Evolutionary conservation across 2,329 filamentous ascomycete species (phyloP), one percentile per base, ranked within the genome.

Genomic region (Monosporascus ibericus): DNA sequence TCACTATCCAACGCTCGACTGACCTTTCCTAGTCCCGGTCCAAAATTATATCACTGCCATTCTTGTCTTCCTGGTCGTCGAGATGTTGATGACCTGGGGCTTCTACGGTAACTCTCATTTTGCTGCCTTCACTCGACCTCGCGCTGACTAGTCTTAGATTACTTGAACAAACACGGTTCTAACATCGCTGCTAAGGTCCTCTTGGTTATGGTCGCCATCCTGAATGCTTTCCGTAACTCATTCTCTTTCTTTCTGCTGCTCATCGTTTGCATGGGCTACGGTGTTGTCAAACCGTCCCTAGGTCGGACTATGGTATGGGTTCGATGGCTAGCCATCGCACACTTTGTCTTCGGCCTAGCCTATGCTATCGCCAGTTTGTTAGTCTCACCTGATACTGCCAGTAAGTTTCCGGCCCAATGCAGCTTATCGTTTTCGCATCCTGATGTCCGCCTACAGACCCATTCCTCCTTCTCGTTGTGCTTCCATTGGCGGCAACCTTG

Each of bases 1-100:
- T 9, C 27, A 15, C 39, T 30, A 42, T 37, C 17, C 25, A 34
- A 14, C 52, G 9, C 27, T 46, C 52, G 50, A 60, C 70, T 79
- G 61, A 76, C 55, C 11, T 44, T 20, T 44, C 50, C 6, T 48
- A 89, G 85, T 99, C 65, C 87, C 95, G 17, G 94, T 99, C 2
- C 94, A 99, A 71, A 99, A 99, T 69, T 99, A 99, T 70, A 97
- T 99, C 63, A 99, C 94, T 0, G 92, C 94, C 9, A 99, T 97
- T 55, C 77, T 99, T 48, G 84, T 94, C 49, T 99, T 99, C 73
- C 75, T 99, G 44, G 90, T 97, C 17, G 73, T 97, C 17, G 94
- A 99, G 70, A 96, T 97, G 85, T 77, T 97, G 65, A 92, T 97
- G 82, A 99, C 94, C 2, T 99, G 94, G 94, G 91, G 90, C 44